Evolutionary conservation across 768 basidiomycete species (phyloP).

Genomic region (Macrocybe gigantea): DNA sequence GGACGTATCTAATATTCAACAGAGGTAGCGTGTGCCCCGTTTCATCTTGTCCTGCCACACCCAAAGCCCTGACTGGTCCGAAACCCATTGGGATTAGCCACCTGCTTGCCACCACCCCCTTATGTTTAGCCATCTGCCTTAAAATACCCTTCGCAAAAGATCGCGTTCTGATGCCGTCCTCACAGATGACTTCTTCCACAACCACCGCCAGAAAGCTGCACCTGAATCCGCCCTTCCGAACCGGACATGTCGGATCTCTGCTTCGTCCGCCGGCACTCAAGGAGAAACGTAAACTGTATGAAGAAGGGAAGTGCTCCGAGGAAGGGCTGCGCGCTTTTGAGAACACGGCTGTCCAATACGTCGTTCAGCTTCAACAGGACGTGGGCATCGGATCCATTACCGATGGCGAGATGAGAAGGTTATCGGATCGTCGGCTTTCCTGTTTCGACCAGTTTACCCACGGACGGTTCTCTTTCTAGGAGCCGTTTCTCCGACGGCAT

Average conservation of each 20-base stretch:
- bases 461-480: conserved; percentile 20
- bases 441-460: neutral
- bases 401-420: conserved; percentile 52
- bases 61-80: too few species aligned
- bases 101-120: too few species aligned
- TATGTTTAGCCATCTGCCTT: too few species aligned
- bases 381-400: conserved; percentile 54
- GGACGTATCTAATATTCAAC: too few species aligned
- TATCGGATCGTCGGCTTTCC: neutral
- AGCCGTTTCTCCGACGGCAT: conserved; percentile 61
- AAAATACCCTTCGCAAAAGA: too few species aligned
- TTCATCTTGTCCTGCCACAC: too few species aligned
- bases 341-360: conserved; percentile 46
- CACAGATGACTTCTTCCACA: too few species aligned
- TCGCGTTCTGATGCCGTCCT: too few species aligned
- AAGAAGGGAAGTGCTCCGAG: conserved; percentile 31
- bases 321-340: conserved; percentile 43
- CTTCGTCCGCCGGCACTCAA: conserved; percentile 47
- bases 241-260: conserved; percentile 60
- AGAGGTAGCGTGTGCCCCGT: too few species aligned
- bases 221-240: conserved; percentile 30
- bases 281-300: conserved; percentile 37
- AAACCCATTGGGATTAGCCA: too few species aligned
- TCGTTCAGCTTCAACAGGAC: conserved; percentile 48
- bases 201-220: too few species aligned